These are phyloP conservation scores for Austroboletus sp. DNA, from an alignment of 1,284 basidiomycete genomes.

Conservation along the genomic window DNA sequence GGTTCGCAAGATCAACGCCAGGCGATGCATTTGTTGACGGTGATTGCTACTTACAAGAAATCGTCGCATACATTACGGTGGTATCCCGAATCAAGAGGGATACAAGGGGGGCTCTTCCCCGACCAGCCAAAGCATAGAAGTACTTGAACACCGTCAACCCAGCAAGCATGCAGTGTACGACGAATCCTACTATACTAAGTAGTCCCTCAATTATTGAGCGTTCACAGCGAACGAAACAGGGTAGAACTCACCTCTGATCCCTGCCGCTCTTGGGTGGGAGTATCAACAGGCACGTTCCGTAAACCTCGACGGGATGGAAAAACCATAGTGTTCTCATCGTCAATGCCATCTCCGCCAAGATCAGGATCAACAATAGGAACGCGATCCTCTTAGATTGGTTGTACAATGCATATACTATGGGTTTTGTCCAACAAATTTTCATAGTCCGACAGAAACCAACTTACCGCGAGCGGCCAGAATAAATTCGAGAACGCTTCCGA, in stretches of 20 bases:
- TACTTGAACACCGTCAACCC: conserved; percentile 21
- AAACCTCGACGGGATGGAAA: neutral
- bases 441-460: neutral
- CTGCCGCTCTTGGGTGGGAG: neutral
- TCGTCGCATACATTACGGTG: conserved; percentile 11
- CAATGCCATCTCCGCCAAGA: conserved; percentile 11
- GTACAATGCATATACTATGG: conserved; percentile 19
- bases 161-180: conserved; percentile 16
- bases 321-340: conserved; percentile 6
- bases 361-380: conserved; percentile 9
- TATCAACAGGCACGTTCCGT: conserved; percentile 15
- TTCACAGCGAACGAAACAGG: neutral
- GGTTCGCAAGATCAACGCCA: conserved; percentile 1
- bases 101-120: conserved; percentile 18
- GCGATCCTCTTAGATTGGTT: conserved; percentile 17
- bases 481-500: conserved; percentile 15
- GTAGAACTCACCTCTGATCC: conserved; percentile 10
- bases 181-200: conserved; percentile 12
- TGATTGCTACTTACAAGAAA: conserved; percentile 6
- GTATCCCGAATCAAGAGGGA: conserved; percentile 20
- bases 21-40: neutral
- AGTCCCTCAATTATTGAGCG: neutral
- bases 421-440: neutral
- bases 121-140: conserved; percentile 7
- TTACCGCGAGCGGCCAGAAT: conserved; percentile 19